phyloP scores from a whole-genome alignment of 306 rosid genomes.

The Sicyos baderoa region DNA sequence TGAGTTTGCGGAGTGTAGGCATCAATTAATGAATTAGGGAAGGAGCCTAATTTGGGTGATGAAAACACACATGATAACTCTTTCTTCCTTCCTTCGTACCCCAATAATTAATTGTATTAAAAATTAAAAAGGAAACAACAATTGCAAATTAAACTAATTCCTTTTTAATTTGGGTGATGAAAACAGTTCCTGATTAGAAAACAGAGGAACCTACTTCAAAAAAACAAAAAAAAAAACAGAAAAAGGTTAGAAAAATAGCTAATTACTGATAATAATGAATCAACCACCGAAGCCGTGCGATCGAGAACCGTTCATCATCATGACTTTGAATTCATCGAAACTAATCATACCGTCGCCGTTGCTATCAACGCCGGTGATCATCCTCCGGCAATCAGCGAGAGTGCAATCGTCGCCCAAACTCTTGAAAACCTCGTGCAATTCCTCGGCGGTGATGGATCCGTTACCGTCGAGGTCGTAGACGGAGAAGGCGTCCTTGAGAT shows the following conservation, averaged over 20 bases:
- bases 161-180: background rate
- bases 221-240: background rate
- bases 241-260: constrained; percentile 10
- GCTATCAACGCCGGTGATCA: constrained; percentile 73
- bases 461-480: constrained; percentile 80
- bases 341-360: constrained; percentile 81
- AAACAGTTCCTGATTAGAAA: background rate
- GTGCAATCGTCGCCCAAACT: constrained; percentile 82
- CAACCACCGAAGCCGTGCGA: constrained; percentile 22
- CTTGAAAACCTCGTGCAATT: constrained; percentile 52
- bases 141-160: background rate
- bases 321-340: constrained; percentile 74
- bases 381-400: constrained; percentile 61
- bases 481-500: constrained; percentile 69
- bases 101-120: background rate
- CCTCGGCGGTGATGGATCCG: constrained; percentile 85
- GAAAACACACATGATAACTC: background rate
- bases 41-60: background rate
- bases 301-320: constrained; percentile 87
- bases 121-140: background rate
- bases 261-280: constrained; percentile 7
- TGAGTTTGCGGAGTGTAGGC: background rate
- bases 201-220: background rate
- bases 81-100: background rate
- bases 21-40: background rate